A percentile compares a stretch with the other conserved stretches of the same genome.
Conservation (phyloP, 169 alveolate genomes). For the Amoebophrya sp. region DNA sequence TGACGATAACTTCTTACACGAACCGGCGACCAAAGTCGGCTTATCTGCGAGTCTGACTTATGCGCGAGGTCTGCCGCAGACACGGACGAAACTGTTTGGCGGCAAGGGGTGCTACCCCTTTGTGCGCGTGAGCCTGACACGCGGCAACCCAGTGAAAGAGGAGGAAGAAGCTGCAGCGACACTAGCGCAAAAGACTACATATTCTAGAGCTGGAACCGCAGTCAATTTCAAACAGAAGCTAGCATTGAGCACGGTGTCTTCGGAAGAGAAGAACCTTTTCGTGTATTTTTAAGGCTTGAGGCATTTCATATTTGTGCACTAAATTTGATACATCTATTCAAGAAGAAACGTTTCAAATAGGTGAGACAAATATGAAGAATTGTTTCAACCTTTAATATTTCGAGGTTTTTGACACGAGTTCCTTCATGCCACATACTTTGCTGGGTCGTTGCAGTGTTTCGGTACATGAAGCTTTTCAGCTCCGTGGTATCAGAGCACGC, state of each 20-base stretch:
- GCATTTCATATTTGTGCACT: too few relatives aligned
- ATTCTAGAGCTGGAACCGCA: not conserved
- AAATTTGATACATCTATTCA: too few relatives aligned
- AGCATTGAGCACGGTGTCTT: not conserved
- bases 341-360: too few relatives aligned
- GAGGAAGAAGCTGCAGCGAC: not conserved
- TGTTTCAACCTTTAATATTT: too few relatives aligned
- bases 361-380: too few relatives aligned
- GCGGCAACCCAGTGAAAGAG: not conserved
- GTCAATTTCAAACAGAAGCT: not conserved
- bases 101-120: conserved; percentile 17
- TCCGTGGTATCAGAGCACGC: not conserved
- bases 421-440: not conserved
- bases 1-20: not conserved
- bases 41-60: not conserved
- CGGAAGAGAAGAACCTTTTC: not conserved
- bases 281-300: too few relatives aligned
- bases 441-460: not conserved
- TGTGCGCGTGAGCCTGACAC: not conserved
- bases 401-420: not conserved
- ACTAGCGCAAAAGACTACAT: not conserved
- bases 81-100: not conserved
- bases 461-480: not conserved
- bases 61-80: conserved; percentile 10
- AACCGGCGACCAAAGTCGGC: not conserved